phyloP scores from a whole-genome alignment of 805 yeast genomes.

The Kuraishia molischiana region DNA sequence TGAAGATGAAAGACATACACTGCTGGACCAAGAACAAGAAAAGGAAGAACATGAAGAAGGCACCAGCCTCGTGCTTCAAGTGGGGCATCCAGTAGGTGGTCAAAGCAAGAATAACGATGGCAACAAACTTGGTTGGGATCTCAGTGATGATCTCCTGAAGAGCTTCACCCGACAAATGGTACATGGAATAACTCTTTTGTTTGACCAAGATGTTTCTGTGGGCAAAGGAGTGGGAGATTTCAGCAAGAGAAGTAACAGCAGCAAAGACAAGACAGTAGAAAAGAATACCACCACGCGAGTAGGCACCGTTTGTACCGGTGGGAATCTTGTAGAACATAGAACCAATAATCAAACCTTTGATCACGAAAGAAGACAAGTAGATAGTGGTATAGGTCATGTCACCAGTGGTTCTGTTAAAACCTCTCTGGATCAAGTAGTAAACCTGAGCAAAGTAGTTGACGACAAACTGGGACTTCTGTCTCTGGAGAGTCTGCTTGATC shows the following conservation, averaged over 20 bases:
- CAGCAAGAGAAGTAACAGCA: slow-evolving; percentile 53
- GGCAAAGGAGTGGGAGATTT: slow-evolving; percentile 47
- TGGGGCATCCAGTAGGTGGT: slow-evolving; percentile 43
- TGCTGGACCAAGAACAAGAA: slow-evolving; percentile 37
- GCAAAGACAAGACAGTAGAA: slow-evolving; percentile 53
- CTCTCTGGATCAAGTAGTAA: slow-evolving; percentile 41
- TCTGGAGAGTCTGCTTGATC: slow-evolving; percentile 26
- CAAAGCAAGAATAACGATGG: slow-evolving; percentile 35
- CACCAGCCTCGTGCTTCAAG: slow-evolving; percentile 41
- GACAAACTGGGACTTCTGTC: slow-evolving; percentile 30
- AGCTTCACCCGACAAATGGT: slow-evolving; percentile 57
- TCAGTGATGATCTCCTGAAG: slow-evolving; percentile 46
- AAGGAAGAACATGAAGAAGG: slow-evolving; percentile 39
- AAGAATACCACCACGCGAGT: slow-evolving; percentile 53
- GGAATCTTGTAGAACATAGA: slow-evolving; percentile 47
- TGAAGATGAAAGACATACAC: slow-evolving; percentile 43
- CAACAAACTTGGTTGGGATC: slow-evolving; percentile 44
- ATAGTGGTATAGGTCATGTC: slow-evolving; percentile 46
- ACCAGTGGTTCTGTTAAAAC: slow-evolving; percentile 42
- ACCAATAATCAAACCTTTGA: slow-evolving; percentile 51
- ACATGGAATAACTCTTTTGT: slow-evolving; percentile 54
- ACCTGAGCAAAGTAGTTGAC: slow-evolving; percentile 40
- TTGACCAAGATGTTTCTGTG: slow-evolving; percentile 56
- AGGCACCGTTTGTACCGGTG: slow-evolving; percentile 42
- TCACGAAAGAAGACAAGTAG: slow-evolving; percentile 39